Percentiles rank a stretch among this genome's conserved stretches.
phyloP scores from a whole-genome alignment of 805 yeast genomes.

The Myxozyma mucilagina region DNA sequence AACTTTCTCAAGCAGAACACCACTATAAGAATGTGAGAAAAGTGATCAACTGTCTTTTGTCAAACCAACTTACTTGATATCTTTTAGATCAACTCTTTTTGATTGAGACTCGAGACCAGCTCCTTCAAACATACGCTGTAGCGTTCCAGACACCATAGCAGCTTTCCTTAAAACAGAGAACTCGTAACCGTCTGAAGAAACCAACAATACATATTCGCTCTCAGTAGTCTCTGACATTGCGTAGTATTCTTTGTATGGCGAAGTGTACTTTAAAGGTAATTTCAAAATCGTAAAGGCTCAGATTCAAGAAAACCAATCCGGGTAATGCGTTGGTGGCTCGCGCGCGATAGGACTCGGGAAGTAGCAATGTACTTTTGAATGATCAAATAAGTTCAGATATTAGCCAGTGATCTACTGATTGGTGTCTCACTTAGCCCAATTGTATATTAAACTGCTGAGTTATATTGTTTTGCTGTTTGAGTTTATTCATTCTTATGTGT shows the following conservation, averaged over 20 bases:
- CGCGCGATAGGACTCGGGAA: background rate
- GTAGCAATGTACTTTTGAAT: too few relatives aligned
- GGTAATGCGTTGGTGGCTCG: background rate
- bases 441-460: too few relatives aligned
- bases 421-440: too few relatives aligned
- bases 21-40: conserved; percentile 43
- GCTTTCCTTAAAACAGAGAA: conserved; percentile 68
- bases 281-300: background rate
- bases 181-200: conserved; percentile 70
- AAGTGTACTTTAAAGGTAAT: background rate
- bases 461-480: too few relatives aligned
- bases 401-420: too few relatives aligned
- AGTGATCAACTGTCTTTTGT: background rate
- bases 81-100: conserved; percentile 56
- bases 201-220: conserved; percentile 55
- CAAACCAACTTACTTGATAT: conserved; percentile 43
- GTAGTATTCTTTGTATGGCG: background rate
- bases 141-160: conserved; percentile 69
- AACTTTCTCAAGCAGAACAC: conserved; percentile 70
- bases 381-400: too few relatives aligned
- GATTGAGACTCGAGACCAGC: conserved; percentile 39
- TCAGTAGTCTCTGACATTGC: background rate
- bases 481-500: too few relatives aligned
- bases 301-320: background rate
- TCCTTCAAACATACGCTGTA: conserved; percentile 51